phyloP scores from a whole-genome alignment of 768 basidiomycete species.

The Kockovaella imperatae region DNA sequence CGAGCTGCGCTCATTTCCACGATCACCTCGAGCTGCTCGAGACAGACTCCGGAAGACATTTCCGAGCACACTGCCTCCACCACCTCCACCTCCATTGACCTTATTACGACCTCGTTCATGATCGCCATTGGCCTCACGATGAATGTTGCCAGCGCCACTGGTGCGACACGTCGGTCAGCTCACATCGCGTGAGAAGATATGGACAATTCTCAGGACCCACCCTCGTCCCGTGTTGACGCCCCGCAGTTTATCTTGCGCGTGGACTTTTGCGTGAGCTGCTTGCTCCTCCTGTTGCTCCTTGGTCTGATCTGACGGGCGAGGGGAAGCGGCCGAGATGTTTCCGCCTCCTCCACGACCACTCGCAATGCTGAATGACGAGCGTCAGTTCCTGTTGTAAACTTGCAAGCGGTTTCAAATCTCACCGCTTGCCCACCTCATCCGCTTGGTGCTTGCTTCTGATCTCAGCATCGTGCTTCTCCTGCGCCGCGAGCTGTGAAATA shows the following conservation, averaged over 20 bases:
- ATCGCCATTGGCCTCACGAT: slow-evolving; percentile 8
- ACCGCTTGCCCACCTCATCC: slow-evolving; percentile 28
- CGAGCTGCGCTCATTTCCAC: slow-evolving; percentile 10
- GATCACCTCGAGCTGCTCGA: too few relatives aligned
- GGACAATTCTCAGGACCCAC: slow-evolving; percentile 25
- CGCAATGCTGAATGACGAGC: too few relatives aligned
- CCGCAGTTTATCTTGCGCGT: slow-evolving; percentile 17
- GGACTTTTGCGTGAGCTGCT: slow-evolving; percentile 31
- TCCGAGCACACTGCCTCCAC: slow-evolving; percentile 32
- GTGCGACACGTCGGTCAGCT: neutral
- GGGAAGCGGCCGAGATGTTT: too few relatives aligned
- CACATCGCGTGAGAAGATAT: neutral
- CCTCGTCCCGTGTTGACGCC: slow-evolving; percentile 30
- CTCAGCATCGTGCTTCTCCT: slow-evolving; percentile 26
- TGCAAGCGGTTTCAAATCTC: too few relatives aligned
- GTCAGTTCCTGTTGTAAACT: too few relatives aligned
- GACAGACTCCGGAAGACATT: slow-evolving; percentile 36
- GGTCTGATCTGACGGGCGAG: slow-evolving; percentile 17
- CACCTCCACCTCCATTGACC: too few relatives aligned
- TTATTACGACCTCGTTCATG: slow-evolving; percentile 25
- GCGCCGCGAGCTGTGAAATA: slow-evolving; percentile 20
- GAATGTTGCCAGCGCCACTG: slow-evolving; percentile 32
- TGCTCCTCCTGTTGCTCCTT: slow-evolving; percentile 35
- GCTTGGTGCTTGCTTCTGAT: slow-evolving; percentile 25
- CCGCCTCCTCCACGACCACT: too few relatives aligned